Evolutionary conservation across 2,329 filamentous ascomycete genomes (phyloP).

Genomic region (Pseudocercospora pini-densiflorae): DNA sequence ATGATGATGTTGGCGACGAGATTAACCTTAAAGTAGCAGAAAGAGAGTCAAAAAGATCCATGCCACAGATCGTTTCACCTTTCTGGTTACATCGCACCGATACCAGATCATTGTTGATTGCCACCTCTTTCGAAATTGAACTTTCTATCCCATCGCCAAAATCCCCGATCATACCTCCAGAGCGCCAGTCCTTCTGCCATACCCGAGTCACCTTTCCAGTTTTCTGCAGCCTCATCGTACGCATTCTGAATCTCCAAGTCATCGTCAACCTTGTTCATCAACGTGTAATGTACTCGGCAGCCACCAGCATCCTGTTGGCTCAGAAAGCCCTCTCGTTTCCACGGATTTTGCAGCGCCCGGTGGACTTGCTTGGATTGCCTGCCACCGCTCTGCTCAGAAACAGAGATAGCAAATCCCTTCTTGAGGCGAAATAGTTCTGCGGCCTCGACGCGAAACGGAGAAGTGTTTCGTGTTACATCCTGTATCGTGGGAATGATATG

Average conservation of each 20-base stretch:
- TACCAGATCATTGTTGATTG: neutral
- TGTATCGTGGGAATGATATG: conserved; percentile 42
- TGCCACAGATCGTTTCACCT: too few species aligned
- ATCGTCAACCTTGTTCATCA: conserved; percentile 55
- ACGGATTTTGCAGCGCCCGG: conserved; percentile 40
- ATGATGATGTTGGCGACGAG: neutral
- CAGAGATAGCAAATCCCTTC: conserved; percentile 47
- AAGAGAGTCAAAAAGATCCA: too few species aligned
- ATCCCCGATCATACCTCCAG: conserved; percentile 49
- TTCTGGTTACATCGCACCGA: too few species aligned
- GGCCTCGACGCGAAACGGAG: conserved; percentile 44
- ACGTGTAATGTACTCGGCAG: conserved; percentile 49
- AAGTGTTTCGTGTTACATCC: conserved; percentile 36
- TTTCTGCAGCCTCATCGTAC: conserved; percentile 42
- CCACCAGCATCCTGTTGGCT: conserved; percentile 50
- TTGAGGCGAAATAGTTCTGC: conserved; percentile 47
- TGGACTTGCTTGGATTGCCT: conserved; percentile 42
- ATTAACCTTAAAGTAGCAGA: neutral
- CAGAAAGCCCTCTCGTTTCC: conserved; percentile 44
- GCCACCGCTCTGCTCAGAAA: conserved; percentile 39
- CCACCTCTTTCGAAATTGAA: conserved; percentile 39
- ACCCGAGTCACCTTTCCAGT: conserved; percentile 42
- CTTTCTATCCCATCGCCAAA: conserved; percentile 45
- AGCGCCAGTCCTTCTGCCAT: conserved; percentile 45
- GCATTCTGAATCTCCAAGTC: conserved; percentile 43